These are phyloP conservation scores for Kwoniella bestiolae DNA, from an alignment of 768 basidiomycete species.

Conservation along the genomic window DNA sequence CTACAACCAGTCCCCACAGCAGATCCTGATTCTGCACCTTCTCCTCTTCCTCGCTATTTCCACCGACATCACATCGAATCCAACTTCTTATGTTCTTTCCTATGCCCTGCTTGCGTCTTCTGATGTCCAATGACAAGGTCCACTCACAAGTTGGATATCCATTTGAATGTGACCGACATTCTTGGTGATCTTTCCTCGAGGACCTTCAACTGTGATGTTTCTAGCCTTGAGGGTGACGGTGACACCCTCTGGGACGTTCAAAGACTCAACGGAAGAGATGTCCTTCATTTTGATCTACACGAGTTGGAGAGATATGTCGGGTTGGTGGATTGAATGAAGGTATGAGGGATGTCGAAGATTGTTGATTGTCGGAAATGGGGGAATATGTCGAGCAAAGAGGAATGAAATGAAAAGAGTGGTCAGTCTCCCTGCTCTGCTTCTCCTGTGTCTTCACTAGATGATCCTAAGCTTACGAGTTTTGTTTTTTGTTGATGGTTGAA, in stretches of 20 bases:
- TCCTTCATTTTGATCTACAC: constrained; percentile 56
- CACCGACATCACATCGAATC: no score
- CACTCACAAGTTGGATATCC: constrained; percentile 58
- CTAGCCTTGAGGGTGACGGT: constrained; percentile 87
- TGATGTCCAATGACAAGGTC: not conserved
- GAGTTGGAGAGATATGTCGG: not conserved
- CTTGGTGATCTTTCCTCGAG: constrained; percentile 80
- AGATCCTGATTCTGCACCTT: no score
- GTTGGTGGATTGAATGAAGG: not conserved
- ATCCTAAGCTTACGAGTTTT: constrained; percentile 16
- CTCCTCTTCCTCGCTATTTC: no score
- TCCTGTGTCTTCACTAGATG: not conserved
- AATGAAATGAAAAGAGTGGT: not conserved
- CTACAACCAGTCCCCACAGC: no score
- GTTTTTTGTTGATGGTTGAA: constrained; percentile 24
- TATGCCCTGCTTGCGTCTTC: not conserved
- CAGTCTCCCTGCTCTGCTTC: not conserved
- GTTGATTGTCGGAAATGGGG: not conserved
- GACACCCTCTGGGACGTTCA: constrained; percentile 66
- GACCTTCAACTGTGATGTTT: constrained; percentile 86
- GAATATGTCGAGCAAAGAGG: not conserved
- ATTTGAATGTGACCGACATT: constrained; percentile 67
- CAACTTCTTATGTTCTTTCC: not conserved
- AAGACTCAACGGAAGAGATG: constrained; percentile 56
- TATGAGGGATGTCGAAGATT: not conserved